These are phyloP conservation scores for Paramecium biaurelia DNA, from an alignment of 73 alveolate genomes.

Conservation along the genomic window DNA sequence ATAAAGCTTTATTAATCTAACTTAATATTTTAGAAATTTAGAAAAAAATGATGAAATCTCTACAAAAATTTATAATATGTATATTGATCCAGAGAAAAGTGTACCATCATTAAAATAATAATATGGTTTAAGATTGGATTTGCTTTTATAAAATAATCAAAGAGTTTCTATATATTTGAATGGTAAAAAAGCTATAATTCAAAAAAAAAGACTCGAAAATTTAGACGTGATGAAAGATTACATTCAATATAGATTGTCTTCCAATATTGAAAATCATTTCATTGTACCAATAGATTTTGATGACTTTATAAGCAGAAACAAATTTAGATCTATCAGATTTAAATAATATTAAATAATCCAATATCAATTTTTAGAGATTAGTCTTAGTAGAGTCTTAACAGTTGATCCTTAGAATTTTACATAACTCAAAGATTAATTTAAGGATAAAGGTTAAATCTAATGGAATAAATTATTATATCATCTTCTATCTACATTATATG, in stretches of 20 bases:
- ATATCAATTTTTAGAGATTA: not conserved
- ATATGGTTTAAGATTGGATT: not conserved
- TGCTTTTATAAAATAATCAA: not conserved
- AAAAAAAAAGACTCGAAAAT: constrained; percentile 18
- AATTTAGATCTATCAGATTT: constrained; percentile 17
- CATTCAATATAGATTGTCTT: not conserved
- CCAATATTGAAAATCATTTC: not conserved
- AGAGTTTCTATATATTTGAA: not conserved
- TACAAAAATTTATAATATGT: not conserved
- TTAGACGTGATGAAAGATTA: not conserved
- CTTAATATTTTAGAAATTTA: not conserved
- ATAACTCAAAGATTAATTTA: not conserved
- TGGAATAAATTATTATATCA: not conserved
- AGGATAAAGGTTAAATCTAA: not conserved
- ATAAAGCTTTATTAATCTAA: not conserved
- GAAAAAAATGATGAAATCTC: not conserved
- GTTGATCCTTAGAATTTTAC: not conserved
- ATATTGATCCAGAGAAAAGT: not conserved
- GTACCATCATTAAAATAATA: not conserved
- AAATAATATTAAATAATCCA: not conserved
- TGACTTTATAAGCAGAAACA: not conserved
- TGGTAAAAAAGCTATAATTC: not conserved
- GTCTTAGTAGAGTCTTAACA: constrained; percentile 14
- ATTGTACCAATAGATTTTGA: not conserved
- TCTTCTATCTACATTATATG: not conserved